These are phyloP conservation scores for Phytopythium oedochilum DNA, from an alignment of 352 stramenopile genomes.

Conservation along the genomic window DNA sequence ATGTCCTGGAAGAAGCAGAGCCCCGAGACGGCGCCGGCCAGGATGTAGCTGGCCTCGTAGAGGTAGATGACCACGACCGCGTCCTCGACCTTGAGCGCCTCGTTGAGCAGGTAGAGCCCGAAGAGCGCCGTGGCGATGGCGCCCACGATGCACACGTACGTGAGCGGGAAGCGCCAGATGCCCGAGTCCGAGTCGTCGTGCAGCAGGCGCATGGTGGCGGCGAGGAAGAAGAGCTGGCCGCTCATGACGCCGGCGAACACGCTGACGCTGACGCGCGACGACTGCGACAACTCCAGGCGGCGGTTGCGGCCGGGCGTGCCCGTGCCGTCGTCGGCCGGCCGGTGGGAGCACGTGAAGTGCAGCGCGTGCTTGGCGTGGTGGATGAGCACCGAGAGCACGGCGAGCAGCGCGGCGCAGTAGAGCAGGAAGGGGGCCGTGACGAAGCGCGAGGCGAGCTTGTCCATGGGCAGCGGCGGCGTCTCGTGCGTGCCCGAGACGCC, in stretches of 20 bases:
- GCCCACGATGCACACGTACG: constrained; percentile 61
- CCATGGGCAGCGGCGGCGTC: constrained; percentile 50
- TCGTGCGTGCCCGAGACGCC: constrained; percentile 66
- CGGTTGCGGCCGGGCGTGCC: constrained; percentile 8
- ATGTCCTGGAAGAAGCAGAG: constrained; percentile 84
- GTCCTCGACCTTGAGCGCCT: constrained; percentile 77
- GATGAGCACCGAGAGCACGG: constrained; percentile 41
- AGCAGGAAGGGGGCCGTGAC: constrained; percentile 56
- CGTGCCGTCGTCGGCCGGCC: not conserved
- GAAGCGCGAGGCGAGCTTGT: constrained; percentile 49
- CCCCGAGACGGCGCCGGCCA: constrained; percentile 63
- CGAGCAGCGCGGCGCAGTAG: constrained; percentile 42
- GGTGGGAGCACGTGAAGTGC: constrained; percentile 28
- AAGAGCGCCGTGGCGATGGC: constrained; percentile 58
- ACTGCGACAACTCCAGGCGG: constrained; percentile 9
- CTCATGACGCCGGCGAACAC: constrained; percentile 67
- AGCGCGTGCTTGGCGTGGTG: constrained; percentile 52
- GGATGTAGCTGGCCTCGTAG: constrained; percentile 80
- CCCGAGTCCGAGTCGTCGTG: constrained; percentile 43
- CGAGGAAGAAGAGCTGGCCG: constrained; percentile 77
- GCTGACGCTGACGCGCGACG: constrained; percentile 42
- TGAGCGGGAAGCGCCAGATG: constrained; percentile 54
- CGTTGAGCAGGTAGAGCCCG: constrained; percentile 71
- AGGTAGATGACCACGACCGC: constrained; percentile 81
- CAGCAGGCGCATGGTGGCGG: constrained; percentile 54